Evolutionary conservation across 2,329 filamentous ascomycete genomes (phyloP).

Genomic region (Cladosporium sphaerospermum): DNA sequence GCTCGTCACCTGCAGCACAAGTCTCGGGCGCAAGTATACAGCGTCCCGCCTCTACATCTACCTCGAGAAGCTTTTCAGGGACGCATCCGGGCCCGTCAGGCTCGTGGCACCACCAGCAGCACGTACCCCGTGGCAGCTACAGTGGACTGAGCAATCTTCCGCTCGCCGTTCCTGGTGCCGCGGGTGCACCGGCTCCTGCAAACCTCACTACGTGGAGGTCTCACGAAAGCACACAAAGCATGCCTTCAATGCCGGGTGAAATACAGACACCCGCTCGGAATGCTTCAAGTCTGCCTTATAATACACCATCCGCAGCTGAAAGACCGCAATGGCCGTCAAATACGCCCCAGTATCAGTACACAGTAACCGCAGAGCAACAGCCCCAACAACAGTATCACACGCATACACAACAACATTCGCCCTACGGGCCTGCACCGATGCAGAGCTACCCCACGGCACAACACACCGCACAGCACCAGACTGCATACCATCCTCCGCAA

Average conservation of each 20-base stretch:
- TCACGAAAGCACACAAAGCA: slow-evolving; percentile 20
- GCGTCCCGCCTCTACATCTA: slow-evolving; percentile 23
- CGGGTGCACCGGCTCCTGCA: slow-evolving; percentile 15
- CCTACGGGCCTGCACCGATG: slow-evolving; percentile 12
- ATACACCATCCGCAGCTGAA: slow-evolving; percentile 15
- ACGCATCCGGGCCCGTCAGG: slow-evolving; percentile 20
- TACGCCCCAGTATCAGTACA: slow-evolving; percentile 20
- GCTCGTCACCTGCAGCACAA: slow-evolving; percentile 20
- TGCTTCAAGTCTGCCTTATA: slow-evolving; percentile 12
- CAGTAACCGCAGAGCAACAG: slow-evolving; percentile 18
- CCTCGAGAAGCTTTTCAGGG: slow-evolving; percentile 23
- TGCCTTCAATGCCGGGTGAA: slow-evolving; percentile 11
- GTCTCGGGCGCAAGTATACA: slow-evolving; percentile 21
- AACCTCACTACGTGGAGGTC: slow-evolving; percentile 25
- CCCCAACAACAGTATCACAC: slow-evolving; percentile 21
- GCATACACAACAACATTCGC: slow-evolving; percentile 4
- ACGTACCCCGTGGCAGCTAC: slow-evolving; percentile 11
- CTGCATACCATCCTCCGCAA: slow-evolving; percentile 17
- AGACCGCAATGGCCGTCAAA: slow-evolving; percentile 20
- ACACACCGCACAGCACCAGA: slow-evolving; percentile 8
- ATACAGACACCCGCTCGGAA: slow-evolving; percentile 14
- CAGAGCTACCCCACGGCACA: slow-evolving; percentile 10
- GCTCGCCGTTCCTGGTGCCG: slow-evolving; percentile 16
- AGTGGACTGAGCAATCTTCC: not conserved
- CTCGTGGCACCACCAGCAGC: slow-evolving; percentile 23